These are phyloP conservation scores for Exophiala xenobiotica DNA, from an alignment of 2,329 filamentous ascomycete genomes.

Conservation along the genomic window DNA sequence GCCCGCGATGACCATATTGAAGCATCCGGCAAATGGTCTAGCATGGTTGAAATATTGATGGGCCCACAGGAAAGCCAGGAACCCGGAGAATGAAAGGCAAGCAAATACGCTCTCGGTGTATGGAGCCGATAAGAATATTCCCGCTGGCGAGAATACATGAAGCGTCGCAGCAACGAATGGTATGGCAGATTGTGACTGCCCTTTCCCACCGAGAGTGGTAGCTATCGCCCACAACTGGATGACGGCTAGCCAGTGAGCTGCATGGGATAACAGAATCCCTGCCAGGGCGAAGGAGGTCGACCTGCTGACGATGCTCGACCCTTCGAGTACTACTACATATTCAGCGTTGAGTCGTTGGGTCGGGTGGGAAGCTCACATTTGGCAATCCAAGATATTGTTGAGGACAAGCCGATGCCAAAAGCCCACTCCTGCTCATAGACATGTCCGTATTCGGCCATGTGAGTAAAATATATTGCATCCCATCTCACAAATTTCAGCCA, in stretches of 20 bases:
- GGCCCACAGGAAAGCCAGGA: constrained; percentile 63
- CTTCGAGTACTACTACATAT: constrained; percentile 7
- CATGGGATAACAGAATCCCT: constrained; percentile 67
- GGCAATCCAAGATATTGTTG: constrained; percentile 14
- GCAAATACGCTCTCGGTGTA: constrained; percentile 81
- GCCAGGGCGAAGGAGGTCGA: constrained; percentile 43
- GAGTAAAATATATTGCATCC: constrained; percentile 63
- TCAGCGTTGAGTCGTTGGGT: no score
- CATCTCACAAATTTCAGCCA: constrained; percentile 55
- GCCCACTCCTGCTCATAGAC: constrained; percentile 67
- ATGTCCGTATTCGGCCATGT: constrained; percentile 54
- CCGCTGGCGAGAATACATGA: constrained; percentile 82
- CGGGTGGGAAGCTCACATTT: no score
- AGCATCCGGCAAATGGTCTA: constrained; percentile 43
- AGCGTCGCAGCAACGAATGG: constrained; percentile 69
- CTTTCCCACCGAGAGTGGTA: constrained; percentile 25
- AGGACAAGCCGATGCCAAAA: constrained; percentile 56
- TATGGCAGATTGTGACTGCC: constrained; percentile 43
- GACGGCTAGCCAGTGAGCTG: constrained; percentile 74
- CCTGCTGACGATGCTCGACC: not conserved
- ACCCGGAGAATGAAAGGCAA: constrained; percentile 71
- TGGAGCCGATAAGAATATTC: constrained; percentile 83
- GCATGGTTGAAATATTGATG: constrained; percentile 34
- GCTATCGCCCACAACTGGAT: constrained; percentile 57
- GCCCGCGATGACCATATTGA: constrained; percentile 58